phyloP scores from a whole-genome alignment of 805 yeast species.

The Kluyveromyces starmeri region DNA sequence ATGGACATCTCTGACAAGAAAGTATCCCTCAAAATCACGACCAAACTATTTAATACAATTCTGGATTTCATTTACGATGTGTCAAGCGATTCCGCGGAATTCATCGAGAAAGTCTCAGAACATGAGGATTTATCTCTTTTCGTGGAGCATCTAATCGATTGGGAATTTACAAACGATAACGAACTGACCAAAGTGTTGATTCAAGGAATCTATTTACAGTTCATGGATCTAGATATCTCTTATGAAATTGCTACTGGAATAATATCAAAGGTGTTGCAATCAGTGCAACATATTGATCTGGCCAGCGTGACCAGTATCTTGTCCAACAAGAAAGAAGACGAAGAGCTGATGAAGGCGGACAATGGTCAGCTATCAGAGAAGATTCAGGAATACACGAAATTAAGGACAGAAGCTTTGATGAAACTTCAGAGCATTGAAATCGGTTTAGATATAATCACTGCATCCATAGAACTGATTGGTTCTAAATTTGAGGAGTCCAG shows the following conservation, averaged over 20 bases:
- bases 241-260: constrained; percentile 18
- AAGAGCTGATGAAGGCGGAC: constrained; percentile 11
- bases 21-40: constrained; percentile 27
- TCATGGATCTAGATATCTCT: constrained; percentile 25
- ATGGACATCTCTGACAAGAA: constrained; percentile 18
- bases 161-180: constrained; percentile 14
- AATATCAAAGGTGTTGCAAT: constrained; percentile 16
- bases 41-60: constrained; percentile 41
- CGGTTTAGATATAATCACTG: constrained; percentile 66
- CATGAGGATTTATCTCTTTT: constrained; percentile 13
- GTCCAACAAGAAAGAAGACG: constrained; percentile 10
- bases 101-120: constrained; percentile 29
- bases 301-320: constrained; percentile 23
- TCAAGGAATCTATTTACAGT: constrained; percentile 33
- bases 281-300: constrained; percentile 28
- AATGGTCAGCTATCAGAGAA: constrained; percentile 19
- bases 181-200: constrained; percentile 29
- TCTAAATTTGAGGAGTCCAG: constrained; percentile 14
- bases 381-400: constrained; percentile 32
- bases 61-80: constrained; percentile 53
- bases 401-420: constrained; percentile 38
- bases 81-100: constrained; percentile 48
- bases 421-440: constrained; percentile 59
- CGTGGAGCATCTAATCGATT: constrained; percentile 12
- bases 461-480: constrained; percentile 53